A percentile compares a stretch with the other conserved stretches of the same genome.
These are phyloP conservation scores for Rhodotorula toruloides DNA, from an alignment of 768 basidiomycete genomes.

Conservation along the genomic window DNA sequence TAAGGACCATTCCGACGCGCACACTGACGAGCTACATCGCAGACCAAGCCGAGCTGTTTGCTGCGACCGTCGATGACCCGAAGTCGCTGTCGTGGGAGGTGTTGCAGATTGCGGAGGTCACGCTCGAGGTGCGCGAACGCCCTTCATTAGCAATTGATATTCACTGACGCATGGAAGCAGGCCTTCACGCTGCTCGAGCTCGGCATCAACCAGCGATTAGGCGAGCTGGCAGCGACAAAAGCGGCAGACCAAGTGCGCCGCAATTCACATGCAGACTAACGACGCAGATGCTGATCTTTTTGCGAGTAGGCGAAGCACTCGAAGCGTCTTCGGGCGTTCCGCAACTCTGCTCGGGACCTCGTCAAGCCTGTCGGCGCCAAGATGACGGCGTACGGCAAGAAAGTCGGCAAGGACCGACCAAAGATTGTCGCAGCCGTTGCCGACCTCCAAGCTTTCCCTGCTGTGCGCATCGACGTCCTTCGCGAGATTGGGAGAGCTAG, in stretches of 20 bases:
- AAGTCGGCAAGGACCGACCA: slow-evolving; percentile 30
- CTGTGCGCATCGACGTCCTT: neutral
- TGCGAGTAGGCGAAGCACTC: slow-evolving; percentile 20
- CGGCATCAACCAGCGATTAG: slow-evolving; percentile 21
- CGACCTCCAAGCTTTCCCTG: slow-evolving; percentile 7
- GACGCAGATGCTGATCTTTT: neutral
- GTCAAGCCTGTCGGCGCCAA: slow-evolving; percentile 14
- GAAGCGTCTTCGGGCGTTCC: slow-evolving; percentile 30
- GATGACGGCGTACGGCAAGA: slow-evolving; percentile 33
- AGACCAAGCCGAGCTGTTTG: slow-evolving; percentile 60
- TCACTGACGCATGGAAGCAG: slow-evolving; percentile 47
- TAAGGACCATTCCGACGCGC: too few species aligned
- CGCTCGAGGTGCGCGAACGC: slow-evolving; percentile 61
- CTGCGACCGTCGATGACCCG: slow-evolving; percentile 49
- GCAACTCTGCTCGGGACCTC: slow-evolving; percentile 24
- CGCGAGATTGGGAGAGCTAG: neutral
- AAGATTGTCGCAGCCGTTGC: slow-evolving; percentile 17
- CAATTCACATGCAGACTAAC: neutral
- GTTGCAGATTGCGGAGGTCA: slow-evolving; percentile 67
- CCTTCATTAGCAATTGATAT: too few species aligned
- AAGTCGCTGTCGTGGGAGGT: slow-evolving; percentile 53
- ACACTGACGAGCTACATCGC: neutral
- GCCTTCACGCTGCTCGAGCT: slow-evolving; percentile 66
- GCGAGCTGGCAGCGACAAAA: slow-evolving; percentile 10
- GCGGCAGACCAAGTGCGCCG: slow-evolving; percentile 26